A percentile compares a stretch with the other conserved stretches of the same genome.
These are phyloP conservation scores for Triticum timopheevii DNA, from an alignment of 176 grass and related monocot species.

Conservation along the genomic window DNA sequence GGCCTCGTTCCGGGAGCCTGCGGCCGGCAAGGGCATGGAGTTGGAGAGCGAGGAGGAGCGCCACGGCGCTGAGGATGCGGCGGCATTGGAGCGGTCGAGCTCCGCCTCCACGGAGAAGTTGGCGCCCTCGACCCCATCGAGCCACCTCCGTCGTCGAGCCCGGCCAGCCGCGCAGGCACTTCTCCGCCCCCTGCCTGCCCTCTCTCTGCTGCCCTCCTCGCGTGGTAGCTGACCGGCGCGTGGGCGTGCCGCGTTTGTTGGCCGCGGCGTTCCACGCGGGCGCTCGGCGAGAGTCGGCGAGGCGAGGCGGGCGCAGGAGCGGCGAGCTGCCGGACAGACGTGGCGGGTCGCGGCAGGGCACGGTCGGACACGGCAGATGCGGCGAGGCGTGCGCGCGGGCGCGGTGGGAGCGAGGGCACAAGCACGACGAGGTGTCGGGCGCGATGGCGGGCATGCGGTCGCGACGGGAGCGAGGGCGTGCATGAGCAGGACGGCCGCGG, in stretches of 20 bases:
- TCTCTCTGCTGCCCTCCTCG: background rate
- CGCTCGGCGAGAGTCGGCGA: background rate
- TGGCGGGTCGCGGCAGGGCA: too few species aligned
- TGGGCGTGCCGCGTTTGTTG: background rate
- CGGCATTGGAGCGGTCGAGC: slow-evolving; percentile 53
- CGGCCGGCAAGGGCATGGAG: slow-evolving; percentile 21
- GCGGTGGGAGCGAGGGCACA: too few species aligned
- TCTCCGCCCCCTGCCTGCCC: background rate
- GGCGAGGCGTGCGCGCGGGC: too few species aligned
- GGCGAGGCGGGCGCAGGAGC: too few species aligned
- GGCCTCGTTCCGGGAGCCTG: background rate
- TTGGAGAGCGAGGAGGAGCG: background rate
- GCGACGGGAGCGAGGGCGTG: too few species aligned
- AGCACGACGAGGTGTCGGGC: too few species aligned
- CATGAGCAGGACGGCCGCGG: too few species aligned
- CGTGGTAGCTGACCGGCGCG: background rate
- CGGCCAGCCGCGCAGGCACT: background rate
- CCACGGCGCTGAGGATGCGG: background rate
- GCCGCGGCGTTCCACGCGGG: background rate
- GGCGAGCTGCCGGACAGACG: too few species aligned
- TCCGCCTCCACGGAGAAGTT: slow-evolving; percentile 18
- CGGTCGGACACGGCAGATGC: too few species aligned
- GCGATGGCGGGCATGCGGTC: too few species aligned
- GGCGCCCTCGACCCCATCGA: too few species aligned
- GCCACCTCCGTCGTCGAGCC: too few species aligned